Base-by-base conservation (phyloP, 2,329 filamentous ascomycete species). In the Aspergillus hortae region DNA sequence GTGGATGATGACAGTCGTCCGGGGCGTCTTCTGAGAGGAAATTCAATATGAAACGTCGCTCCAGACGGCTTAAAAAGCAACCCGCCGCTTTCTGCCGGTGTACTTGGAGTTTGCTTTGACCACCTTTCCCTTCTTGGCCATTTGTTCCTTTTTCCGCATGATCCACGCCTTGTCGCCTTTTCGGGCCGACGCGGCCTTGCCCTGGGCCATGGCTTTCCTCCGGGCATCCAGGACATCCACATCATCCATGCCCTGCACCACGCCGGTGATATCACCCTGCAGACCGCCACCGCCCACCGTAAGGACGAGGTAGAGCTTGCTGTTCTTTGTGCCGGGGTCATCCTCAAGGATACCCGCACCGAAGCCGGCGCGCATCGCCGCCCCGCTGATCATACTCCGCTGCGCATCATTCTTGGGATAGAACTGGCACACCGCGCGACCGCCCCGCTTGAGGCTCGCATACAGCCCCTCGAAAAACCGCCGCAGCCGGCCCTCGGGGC, bases 371-470 rank as follows among this genome's bases (percentile, higher is more conserved):
- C 89, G 91, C 55, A 97, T 88, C 0, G 94, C 94, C 0, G 94
- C 94, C 53, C 83, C 81, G 47, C 87, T 90, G 61, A 99, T 95
- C 92, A 99, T 96, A 65, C 82, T 85, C 66, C 92, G 84, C 75
- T 99, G 94, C 56, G 83, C 80, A 61, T 95, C 88, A 69, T 99
- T 97, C 75, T 96, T 96, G 2, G 94, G 94, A 70, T 99, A 99
- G 72, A 99, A 99, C 67, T 99, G 94, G 68, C 92, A 96, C 12
- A 97, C 92, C 0, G 94, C 94, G 35, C 90, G 82, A 1, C 90
- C 94, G 5, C 94, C 94, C 17, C 94, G 80, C 57, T 86, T 84
- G 56, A 99, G 74, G 54, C 85, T 86, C 0, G 90, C 88, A 72
- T 97, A 99, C 1, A 99, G 74, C 0, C 91, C 90, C 64, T 95